Conservation (phyloP, 805 yeast species). For the Nakazawaea ambrosiae region DNA sequence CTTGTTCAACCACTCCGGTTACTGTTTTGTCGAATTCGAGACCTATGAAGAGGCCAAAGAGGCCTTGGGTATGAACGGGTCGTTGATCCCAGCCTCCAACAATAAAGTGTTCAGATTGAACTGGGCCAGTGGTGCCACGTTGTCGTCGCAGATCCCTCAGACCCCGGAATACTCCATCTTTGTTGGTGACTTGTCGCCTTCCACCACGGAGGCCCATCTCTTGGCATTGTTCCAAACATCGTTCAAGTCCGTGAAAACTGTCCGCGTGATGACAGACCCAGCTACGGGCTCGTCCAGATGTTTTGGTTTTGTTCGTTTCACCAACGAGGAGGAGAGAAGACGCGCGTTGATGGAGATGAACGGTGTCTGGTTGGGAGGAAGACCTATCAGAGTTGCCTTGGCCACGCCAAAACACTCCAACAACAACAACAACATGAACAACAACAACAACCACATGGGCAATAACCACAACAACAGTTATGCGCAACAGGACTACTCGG, state of each 20-base stretch:
- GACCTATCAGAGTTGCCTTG: constrained; percentile 68
- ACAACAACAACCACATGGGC: constrained; percentile 1
- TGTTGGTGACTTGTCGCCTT: constrained; percentile 78
- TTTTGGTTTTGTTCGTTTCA: constrained; percentile 75
- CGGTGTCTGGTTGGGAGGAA: constrained; percentile 74
- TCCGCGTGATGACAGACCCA: constrained; percentile 82
- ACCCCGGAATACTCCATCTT: constrained; percentile 72
- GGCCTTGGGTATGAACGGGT: constrained; percentile 62
- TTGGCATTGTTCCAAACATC: constrained; percentile 63
- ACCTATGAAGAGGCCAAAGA: constrained; percentile 61
- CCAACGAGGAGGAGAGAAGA: constrained; percentile 61
- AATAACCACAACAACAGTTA: constrained; percentile 14
- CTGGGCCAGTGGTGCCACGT: constrained; percentile 82
- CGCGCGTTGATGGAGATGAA: constrained; percentile 69
- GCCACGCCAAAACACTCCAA: constrained; percentile 63
- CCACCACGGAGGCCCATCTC: constrained; percentile 74
- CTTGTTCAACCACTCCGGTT: constrained; percentile 40
- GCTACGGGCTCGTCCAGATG: constrained; percentile 71
- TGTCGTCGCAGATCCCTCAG: constrained; percentile 62
- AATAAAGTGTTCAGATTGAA: constrained; percentile 65
- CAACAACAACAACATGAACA: constrained; percentile 5
- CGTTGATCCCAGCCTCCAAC: constrained; percentile 48
- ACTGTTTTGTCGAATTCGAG: constrained; percentile 74
- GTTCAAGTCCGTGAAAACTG: constrained; percentile 65
- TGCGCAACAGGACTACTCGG: constrained; percentile 12